These are phyloP conservation scores for Eucalyptus polyanthemos DNA, from an alignment of 345 rosid species.

Conservation along the genomic window DNA sequence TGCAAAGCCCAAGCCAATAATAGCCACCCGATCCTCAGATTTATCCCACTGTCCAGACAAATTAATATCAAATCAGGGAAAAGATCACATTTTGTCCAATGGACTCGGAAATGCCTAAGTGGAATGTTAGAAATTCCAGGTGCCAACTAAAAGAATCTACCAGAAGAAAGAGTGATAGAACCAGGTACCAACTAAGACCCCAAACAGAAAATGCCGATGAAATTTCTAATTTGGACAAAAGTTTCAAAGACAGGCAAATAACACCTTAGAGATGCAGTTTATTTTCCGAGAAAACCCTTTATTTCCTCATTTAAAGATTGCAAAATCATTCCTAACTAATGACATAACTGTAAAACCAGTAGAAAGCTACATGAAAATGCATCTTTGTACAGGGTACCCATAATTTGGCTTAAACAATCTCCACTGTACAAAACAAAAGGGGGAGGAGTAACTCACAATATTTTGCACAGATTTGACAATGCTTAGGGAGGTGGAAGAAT, in stretches of 20 bases:
- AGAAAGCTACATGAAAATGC: background rate
- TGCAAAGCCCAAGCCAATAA: conserved; percentile 75
- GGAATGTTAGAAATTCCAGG: background rate
- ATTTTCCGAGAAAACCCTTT: background rate
- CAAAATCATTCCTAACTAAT: background rate
- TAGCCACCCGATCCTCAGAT: conserved; percentile 69
- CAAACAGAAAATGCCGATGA: background rate
- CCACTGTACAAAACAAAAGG: background rate
- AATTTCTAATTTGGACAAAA: background rate
- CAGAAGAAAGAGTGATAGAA: background rate
- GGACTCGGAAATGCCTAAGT: background rate
- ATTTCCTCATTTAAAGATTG: background rate
- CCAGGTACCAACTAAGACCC: background rate
- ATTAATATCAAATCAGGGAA: background rate
- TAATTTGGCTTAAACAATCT: background rate
- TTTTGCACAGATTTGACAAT: conserved; percentile 46
- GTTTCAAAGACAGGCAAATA: background rate
- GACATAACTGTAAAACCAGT: background rate
- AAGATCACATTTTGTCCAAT: background rate
- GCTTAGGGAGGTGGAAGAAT: conserved; percentile 53
- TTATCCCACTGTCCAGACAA: conserved; percentile 50
- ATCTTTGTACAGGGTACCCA: background rate
- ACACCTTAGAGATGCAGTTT: background rate
- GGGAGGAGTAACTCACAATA: conserved; percentile 33
- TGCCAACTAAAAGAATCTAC: background rate